Evolutionary conservation across 805 yeast genomes (phyloP), one percentile per base, ranked within the genome.

Genomic region (Kodamaea leandrae): DNA sequence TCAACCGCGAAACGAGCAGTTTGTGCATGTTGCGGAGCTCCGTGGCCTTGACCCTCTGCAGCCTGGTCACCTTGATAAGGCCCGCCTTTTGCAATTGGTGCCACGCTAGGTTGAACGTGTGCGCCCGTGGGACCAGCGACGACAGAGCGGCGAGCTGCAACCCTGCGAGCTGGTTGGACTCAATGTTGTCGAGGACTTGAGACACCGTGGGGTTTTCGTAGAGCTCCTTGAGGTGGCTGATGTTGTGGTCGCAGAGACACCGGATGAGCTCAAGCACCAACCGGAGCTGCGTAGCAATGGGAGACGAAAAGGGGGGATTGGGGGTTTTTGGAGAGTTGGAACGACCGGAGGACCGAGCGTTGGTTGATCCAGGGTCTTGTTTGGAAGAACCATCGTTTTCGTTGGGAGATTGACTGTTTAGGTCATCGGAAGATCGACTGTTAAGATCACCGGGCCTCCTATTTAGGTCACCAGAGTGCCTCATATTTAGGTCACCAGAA

Each of bases 41-140:
- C 2, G 25, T 32, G 28, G 40, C 39, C 18, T 28, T 23, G 6
- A 63, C 60, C 3, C 39, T 47, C 46, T 60, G 64, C 4, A 49
- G 37, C 21, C 46, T 59, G 2, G 60, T 50, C 3, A 56, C 58
- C 6, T 37, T 36, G n/a, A 64, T 58, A 3, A 64, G 45, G 6
- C 52, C 51, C 18, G 42, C 43, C 2, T 40, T 39, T 26, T 60
- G 68, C 15, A 63, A 34, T 21, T 44, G 33, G 36, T 61, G 66
- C 35, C 67, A 45, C 17, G 58, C 52, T 16, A 48, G 35, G 36
- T 63, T 66, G 28, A 64, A 63, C 4, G 55, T 37, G 8, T 30
- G 33, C 17, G 33, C 33, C 6, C 33, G 33, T 7, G 30, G 19
- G 25, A 37, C 15, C 26, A 25, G 13, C 8, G 23, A 19, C 27